These are phyloP conservation scores for Calonectria ilicicola DNA, from an alignment of 2,329 filamentous ascomycete genomes.

Conservation along the genomic window DNA sequence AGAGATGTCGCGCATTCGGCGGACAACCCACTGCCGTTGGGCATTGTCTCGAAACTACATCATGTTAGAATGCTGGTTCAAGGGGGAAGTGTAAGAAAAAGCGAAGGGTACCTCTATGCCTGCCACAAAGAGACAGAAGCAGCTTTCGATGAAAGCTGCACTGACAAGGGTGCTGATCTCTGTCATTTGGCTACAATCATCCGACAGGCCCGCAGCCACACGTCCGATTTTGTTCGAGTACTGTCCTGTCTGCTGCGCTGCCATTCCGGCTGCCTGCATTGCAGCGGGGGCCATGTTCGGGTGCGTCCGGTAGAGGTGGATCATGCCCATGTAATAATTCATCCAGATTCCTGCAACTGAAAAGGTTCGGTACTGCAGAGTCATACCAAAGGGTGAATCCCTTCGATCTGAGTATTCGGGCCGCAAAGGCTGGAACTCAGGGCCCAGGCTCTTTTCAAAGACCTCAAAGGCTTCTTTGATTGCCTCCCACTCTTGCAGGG, in stretches of 20 bases:
- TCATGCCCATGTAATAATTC: conserved; percentile 86
- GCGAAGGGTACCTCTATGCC: conserved; percentile 72
- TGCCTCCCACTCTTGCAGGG: conserved; percentile 81
- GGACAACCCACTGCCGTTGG: conserved; percentile 84
- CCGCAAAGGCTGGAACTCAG: conserved; percentile 81
- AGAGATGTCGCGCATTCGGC: conserved; percentile 79
- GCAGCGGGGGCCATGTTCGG: conserved; percentile 92
- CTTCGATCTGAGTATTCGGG: conserved; percentile 72
- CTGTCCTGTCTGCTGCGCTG: conserved; percentile 76
- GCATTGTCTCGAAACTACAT: conserved; percentile 74
- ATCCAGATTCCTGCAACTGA: conserved; percentile 91
- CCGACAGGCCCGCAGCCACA: conserved; percentile 79
- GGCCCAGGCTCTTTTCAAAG: conserved; percentile 74
- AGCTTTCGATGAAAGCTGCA: conserved; percentile 84
- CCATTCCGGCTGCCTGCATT: conserved; percentile 86
- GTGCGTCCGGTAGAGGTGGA: conserved; percentile 84
- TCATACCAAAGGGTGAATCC: conserved; percentile 83
- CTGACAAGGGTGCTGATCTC: conserved; percentile 83
- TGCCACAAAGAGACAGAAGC: conserved; percentile 87
- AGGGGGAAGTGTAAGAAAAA: background rate
- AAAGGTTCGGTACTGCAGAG: conserved; percentile 85
- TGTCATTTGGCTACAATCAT: conserved; percentile 62
- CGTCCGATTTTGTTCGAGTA: conserved; percentile 83
- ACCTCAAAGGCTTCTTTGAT: conserved; percentile 79
- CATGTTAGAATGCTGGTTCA: conserved; percentile 27